Conservation (phyloP, 805 yeast genomes). For the Cyberlindnera euphorbiae region DNA sequence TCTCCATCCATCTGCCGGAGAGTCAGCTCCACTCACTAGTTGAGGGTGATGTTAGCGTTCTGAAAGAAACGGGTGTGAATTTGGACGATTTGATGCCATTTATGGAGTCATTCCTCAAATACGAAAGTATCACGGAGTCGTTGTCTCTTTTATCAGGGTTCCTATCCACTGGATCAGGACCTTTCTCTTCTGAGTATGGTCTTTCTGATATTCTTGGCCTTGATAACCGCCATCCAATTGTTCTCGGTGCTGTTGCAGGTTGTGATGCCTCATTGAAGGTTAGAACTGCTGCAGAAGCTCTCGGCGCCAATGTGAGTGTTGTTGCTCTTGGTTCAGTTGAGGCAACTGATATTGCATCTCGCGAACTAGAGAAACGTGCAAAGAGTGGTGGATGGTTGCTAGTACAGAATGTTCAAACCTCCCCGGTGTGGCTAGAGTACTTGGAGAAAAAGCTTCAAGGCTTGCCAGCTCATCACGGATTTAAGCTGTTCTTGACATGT, state of each 20-base stretch:
- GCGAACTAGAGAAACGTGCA: slow-evolving; percentile 42
- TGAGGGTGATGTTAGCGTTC: not conserved
- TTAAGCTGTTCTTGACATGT: slow-evolving; percentile 66
- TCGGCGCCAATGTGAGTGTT: slow-evolving; percentile 29
- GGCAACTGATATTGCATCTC: slow-evolving; percentile 51
- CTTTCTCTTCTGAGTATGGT: slow-evolving; percentile 31
- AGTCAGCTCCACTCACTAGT: not conserved
- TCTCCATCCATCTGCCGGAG: slow-evolving; percentile 7
- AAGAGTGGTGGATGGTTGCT: slow-evolving; percentile 64
- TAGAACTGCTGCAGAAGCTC: slow-evolving; percentile 35
- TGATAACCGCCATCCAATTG: slow-evolving; percentile 32
- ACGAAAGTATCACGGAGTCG: slow-evolving; percentile 10
- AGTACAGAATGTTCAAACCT: slow-evolving; percentile 77
- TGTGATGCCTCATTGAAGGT: slow-evolving; percentile 62
- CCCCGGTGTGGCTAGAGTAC: slow-evolving; percentile 55
- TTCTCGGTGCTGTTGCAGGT: slow-evolving; percentile 57
- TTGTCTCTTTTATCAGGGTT: slow-evolving; percentile 21
- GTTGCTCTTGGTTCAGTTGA: slow-evolving; percentile 77
- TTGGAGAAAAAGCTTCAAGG: slow-evolving; percentile 44
- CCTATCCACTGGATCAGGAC: slow-evolving; percentile 27
- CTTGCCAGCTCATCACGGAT: slow-evolving; percentile 28
- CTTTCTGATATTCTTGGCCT: slow-evolving; percentile 26
- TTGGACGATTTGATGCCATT: slow-evolving; percentile 6
- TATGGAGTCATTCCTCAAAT: slow-evolving; percentile 1
- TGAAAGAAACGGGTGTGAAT: slow-evolving; percentile 1